Evolutionary conservation across 2,329 filamentous ascomycete species (phyloP).

Genomic region (Trichoderma semiorbis): DNA sequence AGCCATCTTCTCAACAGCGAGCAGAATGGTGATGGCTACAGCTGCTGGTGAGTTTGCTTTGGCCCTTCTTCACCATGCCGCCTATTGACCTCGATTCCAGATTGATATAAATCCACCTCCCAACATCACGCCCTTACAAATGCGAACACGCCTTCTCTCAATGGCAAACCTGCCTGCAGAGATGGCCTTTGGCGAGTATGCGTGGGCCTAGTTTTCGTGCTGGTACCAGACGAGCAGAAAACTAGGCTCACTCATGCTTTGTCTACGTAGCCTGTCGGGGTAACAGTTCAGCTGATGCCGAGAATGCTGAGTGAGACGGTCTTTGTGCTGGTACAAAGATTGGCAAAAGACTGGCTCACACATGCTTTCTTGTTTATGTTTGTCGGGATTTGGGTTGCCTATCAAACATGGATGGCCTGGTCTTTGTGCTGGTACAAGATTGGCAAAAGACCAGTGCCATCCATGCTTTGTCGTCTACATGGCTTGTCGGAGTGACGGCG

Average conservation of each 20-base stretch:
- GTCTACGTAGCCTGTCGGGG: background rate
- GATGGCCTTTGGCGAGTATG: background rate
- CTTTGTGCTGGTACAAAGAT: background rate
- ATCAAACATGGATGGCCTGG: background rate
- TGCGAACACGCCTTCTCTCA: background rate
- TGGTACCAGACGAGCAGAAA: background rate
- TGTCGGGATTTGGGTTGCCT: rapidly evolving
- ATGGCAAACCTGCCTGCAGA: background rate
- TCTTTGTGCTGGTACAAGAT: background rate
- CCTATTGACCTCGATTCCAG: background rate
- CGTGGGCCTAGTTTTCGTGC: background rate
- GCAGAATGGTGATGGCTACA: background rate
- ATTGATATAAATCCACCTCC: background rate
- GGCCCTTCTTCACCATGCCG: background rate
- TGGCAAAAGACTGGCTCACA: background rate
- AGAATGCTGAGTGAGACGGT: background rate
- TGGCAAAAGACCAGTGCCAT: background rate
- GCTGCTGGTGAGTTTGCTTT: background rate
- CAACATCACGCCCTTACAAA: background rate
- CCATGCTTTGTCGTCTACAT: background rate
- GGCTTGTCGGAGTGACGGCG: background rate
- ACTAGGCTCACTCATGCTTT: background rate
- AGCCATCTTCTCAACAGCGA: background rate
- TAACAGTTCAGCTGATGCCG: too few species aligned
- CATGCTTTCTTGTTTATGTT: background rate